Base-by-base conservation (phyloP, 352 stramenopile species). In the Halophytophthora polymorphica region DNA sequence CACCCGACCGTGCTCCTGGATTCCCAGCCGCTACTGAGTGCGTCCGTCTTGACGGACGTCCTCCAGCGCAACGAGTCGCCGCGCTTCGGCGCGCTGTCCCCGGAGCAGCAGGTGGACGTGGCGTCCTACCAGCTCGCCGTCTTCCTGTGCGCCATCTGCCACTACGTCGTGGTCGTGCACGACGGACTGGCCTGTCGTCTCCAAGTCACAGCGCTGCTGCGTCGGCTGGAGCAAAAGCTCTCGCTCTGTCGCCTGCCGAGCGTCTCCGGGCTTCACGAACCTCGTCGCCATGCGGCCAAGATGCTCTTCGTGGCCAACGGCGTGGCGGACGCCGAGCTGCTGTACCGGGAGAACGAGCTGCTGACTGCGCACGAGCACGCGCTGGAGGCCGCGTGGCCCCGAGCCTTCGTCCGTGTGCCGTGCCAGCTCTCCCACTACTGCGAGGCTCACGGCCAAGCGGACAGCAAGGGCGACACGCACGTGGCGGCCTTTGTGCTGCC, bases 151-250 rank as follows among this genome's bases (percentile, higher is more conserved):
- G 80, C 83, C 0, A 73, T 90, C 15, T 93, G 83, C 51, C 83
- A 93, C 61, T 88, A 90, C 36, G 72, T 93, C 13, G 46, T 93
- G 31, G 54, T 90, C 18, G 76, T 82, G 11, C 76, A 88, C 47
- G 73, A 83, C 21, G 54, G 49, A 0, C 46, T 83, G 35, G 71
- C 71, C 4, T 66, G 58, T 28, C 58, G 72, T 11, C 38, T 62
- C 8, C 55, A 69, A 8, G 50, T 87, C 15, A 42, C 68, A 43
- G 56, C 63, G 2, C 69, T 93, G 17, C 39, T 93, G 23, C 63
- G 77, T 3, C 71, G 69, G 17, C 63, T 82, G 15, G 57, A 82
- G 34, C 60, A 69, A 0, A 83, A 80, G n/a, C 58, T 90, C 34
- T 45, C 71, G 18, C 64, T 83, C 46, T 77, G 67, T 22, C 77